Conservation (phyloP, 2,329 filamentous ascomycete species). For the Fusarium verticillioides region DNA sequence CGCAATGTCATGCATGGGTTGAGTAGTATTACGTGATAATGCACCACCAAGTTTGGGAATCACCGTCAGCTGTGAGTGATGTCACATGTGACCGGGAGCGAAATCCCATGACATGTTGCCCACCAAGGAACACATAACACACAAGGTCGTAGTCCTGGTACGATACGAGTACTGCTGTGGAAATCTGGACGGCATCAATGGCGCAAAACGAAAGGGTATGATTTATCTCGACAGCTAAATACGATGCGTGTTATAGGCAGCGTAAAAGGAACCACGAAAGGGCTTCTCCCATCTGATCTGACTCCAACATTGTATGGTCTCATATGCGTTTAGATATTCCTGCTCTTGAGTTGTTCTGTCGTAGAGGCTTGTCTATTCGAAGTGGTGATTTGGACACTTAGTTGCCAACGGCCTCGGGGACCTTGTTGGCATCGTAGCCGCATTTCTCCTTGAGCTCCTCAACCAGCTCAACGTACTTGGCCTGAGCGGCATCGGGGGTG, state of each 20-base stretch:
- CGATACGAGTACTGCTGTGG: not conserved
- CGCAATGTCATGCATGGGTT: not conserved
- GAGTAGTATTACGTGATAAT: constrained; percentile 1
- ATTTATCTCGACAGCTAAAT: constrained; percentile 31
- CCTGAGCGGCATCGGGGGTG: constrained; percentile 75
- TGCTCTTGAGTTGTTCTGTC: constrained; percentile 30
- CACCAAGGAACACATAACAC: not conserved
- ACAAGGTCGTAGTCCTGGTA: not conserved
- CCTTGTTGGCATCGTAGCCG: constrained; percentile 74
- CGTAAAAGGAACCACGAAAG: constrained; percentile 15
- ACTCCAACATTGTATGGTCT: constrained; percentile 22
- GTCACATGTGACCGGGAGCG: constrained; percentile 2
- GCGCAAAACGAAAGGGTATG: constrained; percentile 36
- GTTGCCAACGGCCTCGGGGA: constrained; percentile 65
- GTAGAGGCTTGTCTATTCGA: constrained; percentile 14
- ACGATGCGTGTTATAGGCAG: constrained; percentile 11
- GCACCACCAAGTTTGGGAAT: not conserved
- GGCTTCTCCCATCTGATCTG: constrained; percentile 6
- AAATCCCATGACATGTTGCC: not conserved
- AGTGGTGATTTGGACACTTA: constrained; percentile 13
- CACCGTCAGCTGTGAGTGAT: constrained; percentile 16
- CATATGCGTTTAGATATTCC: constrained; percentile 18
- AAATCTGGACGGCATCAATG: not conserved
- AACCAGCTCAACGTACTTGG: constrained; percentile 78
- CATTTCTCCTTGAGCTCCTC: constrained; percentile 76